phyloP scores from a whole-genome alignment of 176 grass and related monocot species.

The Elaeis guineensis region DNA sequence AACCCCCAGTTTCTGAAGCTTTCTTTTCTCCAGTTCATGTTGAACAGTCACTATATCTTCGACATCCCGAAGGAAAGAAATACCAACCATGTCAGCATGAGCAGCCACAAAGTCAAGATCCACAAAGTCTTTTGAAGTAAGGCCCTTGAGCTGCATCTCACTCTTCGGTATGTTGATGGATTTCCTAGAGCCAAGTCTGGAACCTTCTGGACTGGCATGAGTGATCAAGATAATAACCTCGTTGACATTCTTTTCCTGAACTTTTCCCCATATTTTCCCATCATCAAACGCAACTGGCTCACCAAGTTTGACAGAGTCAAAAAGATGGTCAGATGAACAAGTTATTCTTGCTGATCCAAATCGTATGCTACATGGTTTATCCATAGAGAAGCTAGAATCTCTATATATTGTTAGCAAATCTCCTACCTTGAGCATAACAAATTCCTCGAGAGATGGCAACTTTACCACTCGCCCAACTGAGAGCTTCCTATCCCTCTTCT shows the following conservation, averaged over 20 bases:
- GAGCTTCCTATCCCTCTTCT: conserved; percentile 8
- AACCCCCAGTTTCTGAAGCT: conserved; percentile 2
- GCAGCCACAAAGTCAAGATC: conserved; percentile 18
- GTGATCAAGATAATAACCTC: conserved; percentile 11
- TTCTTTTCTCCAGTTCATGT: conserved; percentile 15
- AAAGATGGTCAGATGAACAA: conserved; percentile 8
- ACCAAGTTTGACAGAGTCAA: conserved; percentile 13
- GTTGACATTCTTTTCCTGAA: conserved; percentile 4
- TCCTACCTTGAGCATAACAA: conserved; percentile 1
- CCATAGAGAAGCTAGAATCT: not conserved
- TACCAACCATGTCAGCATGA: conserved; percentile 19
- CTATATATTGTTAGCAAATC: conserved; percentile 16
- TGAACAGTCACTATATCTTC: conserved; percentile 9
- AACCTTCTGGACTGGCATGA: conserved; percentile 16
- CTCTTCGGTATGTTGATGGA: conserved; percentile 20
- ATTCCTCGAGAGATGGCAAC: conserved; percentile 4
- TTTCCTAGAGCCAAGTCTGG: conserved; percentile 16
- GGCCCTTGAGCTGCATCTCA: conserved; percentile 8
- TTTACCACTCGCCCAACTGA: conserved; percentile 10
- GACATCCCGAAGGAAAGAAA: conserved; percentile 18
- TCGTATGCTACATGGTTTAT: not conserved
- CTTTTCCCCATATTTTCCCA: conserved; percentile 18
- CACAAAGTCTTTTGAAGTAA: conserved; percentile 13
- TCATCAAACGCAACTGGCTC: conserved; percentile 23
- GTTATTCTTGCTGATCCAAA: conserved; percentile 10